Evolutionary conservation across 1,284 basidiomycete genomes (phyloP).

Genomic region (Heterobasidion parviporum): DNA sequence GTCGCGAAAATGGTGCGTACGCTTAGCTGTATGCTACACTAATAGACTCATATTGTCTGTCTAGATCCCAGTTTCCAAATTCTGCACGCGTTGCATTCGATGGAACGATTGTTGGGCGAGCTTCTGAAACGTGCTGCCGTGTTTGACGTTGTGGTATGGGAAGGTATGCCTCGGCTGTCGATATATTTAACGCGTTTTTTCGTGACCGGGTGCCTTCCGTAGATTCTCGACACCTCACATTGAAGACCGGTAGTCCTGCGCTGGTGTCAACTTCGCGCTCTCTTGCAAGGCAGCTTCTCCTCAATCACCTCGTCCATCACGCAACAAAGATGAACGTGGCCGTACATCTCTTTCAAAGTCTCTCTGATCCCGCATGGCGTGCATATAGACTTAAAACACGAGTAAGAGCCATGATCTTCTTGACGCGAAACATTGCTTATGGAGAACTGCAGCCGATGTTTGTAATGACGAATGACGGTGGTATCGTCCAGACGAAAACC

Average conservation of each 20-base stretch:
- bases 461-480: slow-evolving; percentile 49
- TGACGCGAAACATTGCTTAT: slow-evolving; percentile 3
- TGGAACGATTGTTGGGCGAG: slow-evolving; percentile 44
- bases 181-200: neutral
- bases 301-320: slow-evolving; percentile 44
- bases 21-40: neutral
- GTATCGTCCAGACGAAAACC: slow-evolving; percentile 14
- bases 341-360: slow-evolving; percentile 35
- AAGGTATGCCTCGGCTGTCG: slow-evolving; percentile 27
- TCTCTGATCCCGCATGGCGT: slow-evolving; percentile 41
- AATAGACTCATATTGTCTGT: neutral
- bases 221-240: slow-evolving; percentile 35
- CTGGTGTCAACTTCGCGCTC: slow-evolving; percentile 36
- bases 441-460: slow-evolving; percentile 55
- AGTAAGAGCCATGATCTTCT: slow-evolving; percentile 19
- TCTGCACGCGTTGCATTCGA: slow-evolving; percentile 45
- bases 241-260: slow-evolving; percentile 26
- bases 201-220: neutral
- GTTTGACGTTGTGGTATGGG: slow-evolving; percentile 62
- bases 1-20: slow-evolving; percentile 27
- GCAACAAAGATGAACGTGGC: slow-evolving; percentile 29
- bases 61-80: slow-evolving; percentile 52
- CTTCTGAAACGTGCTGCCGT: slow-evolving; percentile 40
- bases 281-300: slow-evolving; percentile 44
- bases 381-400: slow-evolving; percentile 33